phyloP scores from a whole-genome alignment of 768 basidiomycete species.

The Psilocybe cyanescens region DNA sequence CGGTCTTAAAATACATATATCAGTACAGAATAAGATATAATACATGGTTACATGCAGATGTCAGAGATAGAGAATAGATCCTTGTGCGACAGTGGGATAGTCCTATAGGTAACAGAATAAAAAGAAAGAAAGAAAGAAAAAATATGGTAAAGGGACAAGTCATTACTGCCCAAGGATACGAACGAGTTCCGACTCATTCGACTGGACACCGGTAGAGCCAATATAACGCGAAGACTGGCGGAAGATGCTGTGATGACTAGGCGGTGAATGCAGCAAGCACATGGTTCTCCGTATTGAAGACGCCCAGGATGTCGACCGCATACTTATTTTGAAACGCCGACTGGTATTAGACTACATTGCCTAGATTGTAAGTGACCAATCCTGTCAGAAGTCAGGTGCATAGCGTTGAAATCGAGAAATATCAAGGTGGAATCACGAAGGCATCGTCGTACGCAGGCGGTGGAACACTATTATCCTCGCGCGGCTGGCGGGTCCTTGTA shows the following conservation, averaged over 20 bases:
- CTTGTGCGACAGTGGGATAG: background rate
- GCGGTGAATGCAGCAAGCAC: too few species aligned
- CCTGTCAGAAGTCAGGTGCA: background rate
- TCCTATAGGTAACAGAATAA: too few species aligned
- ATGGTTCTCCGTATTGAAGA: too few species aligned
- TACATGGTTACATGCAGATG: background rate
- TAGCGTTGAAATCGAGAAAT: background rate
- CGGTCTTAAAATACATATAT: background rate
- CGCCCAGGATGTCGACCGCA: background rate
- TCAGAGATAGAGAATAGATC: background rate
- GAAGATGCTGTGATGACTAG: too few species aligned
- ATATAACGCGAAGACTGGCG: too few species aligned
- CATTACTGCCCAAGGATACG: too few species aligned
- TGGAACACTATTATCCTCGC: slow-evolving; percentile 30
- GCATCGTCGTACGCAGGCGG: slow-evolving; percentile 39
- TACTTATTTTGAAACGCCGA: too few species aligned
- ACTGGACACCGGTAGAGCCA: too few species aligned
- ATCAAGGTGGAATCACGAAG: slow-evolving; percentile 21
- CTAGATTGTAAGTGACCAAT: background rate
- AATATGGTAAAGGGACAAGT: too few species aligned
- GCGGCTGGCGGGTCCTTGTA: slow-evolving; percentile 3
- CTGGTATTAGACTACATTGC: too few species aligned
- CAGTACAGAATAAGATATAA: background rate
- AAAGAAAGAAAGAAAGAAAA: too few species aligned
- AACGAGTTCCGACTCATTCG: too few species aligned